Evolutionary conservation across 2,329 filamentous ascomycete species (phyloP), one percentile per base, ranked within the genome.

Genomic region (Cordyceps fumosorosea): DNA sequence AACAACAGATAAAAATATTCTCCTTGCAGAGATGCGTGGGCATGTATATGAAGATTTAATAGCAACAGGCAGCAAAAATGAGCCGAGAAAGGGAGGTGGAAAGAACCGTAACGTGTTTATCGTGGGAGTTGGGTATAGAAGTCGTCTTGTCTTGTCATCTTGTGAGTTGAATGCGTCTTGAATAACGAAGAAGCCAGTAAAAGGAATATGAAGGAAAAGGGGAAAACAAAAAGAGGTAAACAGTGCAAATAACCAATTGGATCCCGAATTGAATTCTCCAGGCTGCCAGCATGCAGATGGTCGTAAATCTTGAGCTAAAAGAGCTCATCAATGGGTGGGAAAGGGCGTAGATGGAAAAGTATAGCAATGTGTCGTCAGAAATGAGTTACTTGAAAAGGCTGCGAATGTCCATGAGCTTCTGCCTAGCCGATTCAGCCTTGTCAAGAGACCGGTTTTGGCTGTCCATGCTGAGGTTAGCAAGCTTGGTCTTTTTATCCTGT

Each of bases 401-500:
- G 56, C 82, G 79, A 63, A 86, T 70, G 65, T 86, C 84, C 77
- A 81, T 77, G 62, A 84, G 76, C 67, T 82, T 84, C 77, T 88
- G 81, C 76, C 85, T 85, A 7, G 87, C 85, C 51, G 77, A 77
- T 63, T 80, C 73, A 63, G 77, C 75, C 66, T 79, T 80, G 77
- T 88, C 75, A 70, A 83, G 68, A 22, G 75, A 74, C 64, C 75
- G 78, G 78, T 84, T 75, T 72, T 82, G 72, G 29, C 84, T 81
- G 66, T 90, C 89, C 88, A 96, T 88, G 71, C 90, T 93, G 67
- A 98, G 79, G 70, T 90, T 91, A 0, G 95, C 95, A 57, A 99
- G 78, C 73, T 91, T 89, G 77, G 89, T 90, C 82, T 99, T 99
- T 83, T 95, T 96, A 63, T 90, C 86, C 74, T 97, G 93, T 65